phyloP scores from a whole-genome alignment of 768 basidiomycete species.

The Agaricus subrufescens region DNA sequence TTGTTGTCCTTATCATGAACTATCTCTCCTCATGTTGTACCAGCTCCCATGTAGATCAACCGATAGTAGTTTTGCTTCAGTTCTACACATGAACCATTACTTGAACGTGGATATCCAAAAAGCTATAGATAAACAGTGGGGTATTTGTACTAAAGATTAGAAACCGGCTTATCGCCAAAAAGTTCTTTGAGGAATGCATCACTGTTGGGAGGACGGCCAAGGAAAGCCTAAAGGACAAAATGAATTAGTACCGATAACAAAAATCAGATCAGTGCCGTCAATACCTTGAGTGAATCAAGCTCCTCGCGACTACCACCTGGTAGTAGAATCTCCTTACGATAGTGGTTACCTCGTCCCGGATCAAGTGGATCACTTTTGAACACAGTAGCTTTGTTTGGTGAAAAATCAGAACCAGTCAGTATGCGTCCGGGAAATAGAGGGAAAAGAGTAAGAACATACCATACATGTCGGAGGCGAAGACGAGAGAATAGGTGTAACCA shows the following conservation, averaged over 20 bases:
- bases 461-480: conserved; percentile 59
- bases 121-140: too few relatives aligned
- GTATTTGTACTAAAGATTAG: conserved; percentile 23
- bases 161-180: conserved; percentile 40
- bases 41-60: too few relatives aligned
- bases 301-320: conserved; percentile 81
- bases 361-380: conserved; percentile 78
- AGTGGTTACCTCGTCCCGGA: conserved; percentile 57
- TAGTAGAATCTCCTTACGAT: conserved; percentile 71
- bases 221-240: conserved; percentile 52
- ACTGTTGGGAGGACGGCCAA: conserved; percentile 69
- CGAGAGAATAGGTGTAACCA: conserved; percentile 72
- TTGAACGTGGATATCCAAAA: too few relatives aligned
- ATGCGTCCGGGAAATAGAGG: background rate
- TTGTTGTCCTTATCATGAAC: too few relatives aligned
- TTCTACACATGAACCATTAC: too few relatives aligned
- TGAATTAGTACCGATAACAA: background rate
- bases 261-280: background rate
- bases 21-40: too few relatives aligned
- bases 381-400: conserved; percentile 45
- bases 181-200: conserved; percentile 71
- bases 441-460: conserved; percentile 18
- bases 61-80: too few relatives aligned
- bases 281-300: conserved; percentile 69
- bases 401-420: background rate